These are phyloP conservation scores for Noccaea caerulescens DNA, from an alignment of 345 rosid genomes.

Conservation along the genomic window DNA sequence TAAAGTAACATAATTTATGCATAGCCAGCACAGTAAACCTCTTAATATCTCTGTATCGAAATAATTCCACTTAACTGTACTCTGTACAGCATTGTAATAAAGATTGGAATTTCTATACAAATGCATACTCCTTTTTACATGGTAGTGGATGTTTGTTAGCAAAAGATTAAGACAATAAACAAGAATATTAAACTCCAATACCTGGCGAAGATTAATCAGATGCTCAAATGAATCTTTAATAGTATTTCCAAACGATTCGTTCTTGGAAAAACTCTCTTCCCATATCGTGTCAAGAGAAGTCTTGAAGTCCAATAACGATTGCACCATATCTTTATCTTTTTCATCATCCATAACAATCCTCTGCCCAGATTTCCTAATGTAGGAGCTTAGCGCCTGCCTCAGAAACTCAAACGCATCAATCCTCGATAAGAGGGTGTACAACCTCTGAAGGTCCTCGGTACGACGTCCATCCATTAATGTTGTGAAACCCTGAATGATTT, in stretches of 20 bases:
- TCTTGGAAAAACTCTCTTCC: slow-evolving; percentile 85
- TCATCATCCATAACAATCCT: slow-evolving; percentile 87
- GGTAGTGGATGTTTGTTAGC: slow-evolving; percentile 28
- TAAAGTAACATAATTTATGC: neutral
- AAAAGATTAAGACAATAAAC: neutral
- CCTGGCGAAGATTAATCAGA: slow-evolving; percentile 94
- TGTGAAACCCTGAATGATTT: slow-evolving; percentile 65
- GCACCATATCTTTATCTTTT: slow-evolving; percentile 91
- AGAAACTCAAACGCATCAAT: slow-evolving; percentile 76
- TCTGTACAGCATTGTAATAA: neutral
- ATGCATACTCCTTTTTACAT: slow-evolving; percentile 11
- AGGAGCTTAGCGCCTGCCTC: slow-evolving; percentile 71
- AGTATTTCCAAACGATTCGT: slow-evolving; percentile 75
- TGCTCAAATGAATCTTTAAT: slow-evolving; percentile 86
- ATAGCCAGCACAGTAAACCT: neutral
- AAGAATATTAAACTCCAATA: slow-evolving; percentile 13
- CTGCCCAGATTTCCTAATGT: slow-evolving; percentile 75
- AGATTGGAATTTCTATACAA: neutral
- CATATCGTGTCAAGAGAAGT: slow-evolving; percentile 76
- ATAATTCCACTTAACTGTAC: neutral
- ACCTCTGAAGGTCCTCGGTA: slow-evolving; percentile 74
- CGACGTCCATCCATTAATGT: slow-evolving; percentile 88
- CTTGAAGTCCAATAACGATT: slow-evolving; percentile 82
- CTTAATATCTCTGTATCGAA: neutral
- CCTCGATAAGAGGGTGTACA: slow-evolving; percentile 70